Evolutionary conservation across 306 rosid species (phyloP), one percentile per base, ranked within the genome.

Genomic region (Vicia sativa): DNA sequence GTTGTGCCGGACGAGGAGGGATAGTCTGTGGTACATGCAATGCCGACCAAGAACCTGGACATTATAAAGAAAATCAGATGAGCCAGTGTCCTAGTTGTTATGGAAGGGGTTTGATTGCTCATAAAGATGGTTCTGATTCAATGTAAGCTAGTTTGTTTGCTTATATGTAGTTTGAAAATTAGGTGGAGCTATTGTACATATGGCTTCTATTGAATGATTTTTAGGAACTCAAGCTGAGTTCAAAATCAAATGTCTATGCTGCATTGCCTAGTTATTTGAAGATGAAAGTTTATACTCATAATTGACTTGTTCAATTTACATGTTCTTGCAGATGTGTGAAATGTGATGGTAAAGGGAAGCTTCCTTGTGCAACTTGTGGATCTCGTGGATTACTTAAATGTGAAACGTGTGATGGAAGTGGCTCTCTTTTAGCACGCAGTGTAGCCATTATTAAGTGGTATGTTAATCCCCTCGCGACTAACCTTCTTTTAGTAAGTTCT

Each of bases 31-130:
- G 76, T 15, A 56, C 75, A 49, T 90, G 99, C 81, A 90, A 90
- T 71, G 84, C 81, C 21, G 74, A 77, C 75, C 82, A 85, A 83
- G 99, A 90, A 84, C 87, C 84, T 79, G 99, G 99, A 75, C 75
- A 69, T 70, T 85, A 82, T 67, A 85, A 82, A 79, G 92, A 83
- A 81, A 93, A 88, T 78, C 97, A 82, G 80, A 79, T 86, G 99
- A 53, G 59, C 37, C 80, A 74, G 65, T 93, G 98, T 68, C 68
- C 86, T 46, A 69, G 82, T 80, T 93, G 99, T 85, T 62, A 88
- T 55, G 96, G 99, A 63, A 91, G 99, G 80, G 95, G 99, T 73
- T 87, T 90, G 79, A 82, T 93, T 76, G 99, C 99, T 75, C 99
- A 88, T 74, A 85, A 65, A 76, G 99, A 93, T 85, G 99, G 97